These are phyloP conservation scores for Ophiorrhiza pumila DNA, from an alignment of 257 asterid genomes.

Conservation along the genomic window DNA sequence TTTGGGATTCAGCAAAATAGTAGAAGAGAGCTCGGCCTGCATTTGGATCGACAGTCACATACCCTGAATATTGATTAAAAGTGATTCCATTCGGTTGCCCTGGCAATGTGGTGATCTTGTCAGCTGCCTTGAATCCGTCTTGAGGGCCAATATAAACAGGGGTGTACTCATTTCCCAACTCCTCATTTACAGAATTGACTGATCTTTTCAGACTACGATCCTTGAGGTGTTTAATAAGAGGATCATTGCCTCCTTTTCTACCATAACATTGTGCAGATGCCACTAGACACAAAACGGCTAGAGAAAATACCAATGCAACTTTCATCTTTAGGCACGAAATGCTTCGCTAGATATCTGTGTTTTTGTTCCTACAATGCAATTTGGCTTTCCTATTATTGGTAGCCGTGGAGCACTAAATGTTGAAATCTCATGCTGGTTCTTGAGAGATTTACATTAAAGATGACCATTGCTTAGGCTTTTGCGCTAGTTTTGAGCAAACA, in stretches of 20 bases:
- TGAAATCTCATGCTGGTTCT: background rate
- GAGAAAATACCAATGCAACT: conserved; percentile 12
- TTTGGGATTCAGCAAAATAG: conserved; percentile 29
- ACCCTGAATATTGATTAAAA: conserved; percentile 36
- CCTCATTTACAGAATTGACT: background rate
- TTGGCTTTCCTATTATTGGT: background rate
- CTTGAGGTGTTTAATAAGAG: conserved; percentile 22
- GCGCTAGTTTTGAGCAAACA: too few relatives aligned
- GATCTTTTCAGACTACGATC: conserved; percentile 11
- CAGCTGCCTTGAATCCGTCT: conserved; percentile 24
- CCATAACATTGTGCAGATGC: conserved; percentile 28
- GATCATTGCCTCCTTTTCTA: conserved; percentile 24
- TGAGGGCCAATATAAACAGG: conserved; percentile 23
- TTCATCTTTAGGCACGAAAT: conserved; percentile 23
- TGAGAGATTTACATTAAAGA: background rate
- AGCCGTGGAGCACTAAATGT: background rate
- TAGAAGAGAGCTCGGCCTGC: conserved; percentile 35
- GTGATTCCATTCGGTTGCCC: conserved; percentile 34
- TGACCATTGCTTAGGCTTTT: too few relatives aligned
- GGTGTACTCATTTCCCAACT: background rate
- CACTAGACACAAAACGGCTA: conserved; percentile 26
- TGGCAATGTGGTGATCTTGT: conserved; percentile 27
- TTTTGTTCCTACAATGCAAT: background rate
- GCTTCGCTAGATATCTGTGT: rapidly evolving
- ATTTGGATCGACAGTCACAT: too few relatives aligned